phyloP scores from a whole-genome alignment of 1,139 yeast species.

The Candida tunisiensis region DNA sequence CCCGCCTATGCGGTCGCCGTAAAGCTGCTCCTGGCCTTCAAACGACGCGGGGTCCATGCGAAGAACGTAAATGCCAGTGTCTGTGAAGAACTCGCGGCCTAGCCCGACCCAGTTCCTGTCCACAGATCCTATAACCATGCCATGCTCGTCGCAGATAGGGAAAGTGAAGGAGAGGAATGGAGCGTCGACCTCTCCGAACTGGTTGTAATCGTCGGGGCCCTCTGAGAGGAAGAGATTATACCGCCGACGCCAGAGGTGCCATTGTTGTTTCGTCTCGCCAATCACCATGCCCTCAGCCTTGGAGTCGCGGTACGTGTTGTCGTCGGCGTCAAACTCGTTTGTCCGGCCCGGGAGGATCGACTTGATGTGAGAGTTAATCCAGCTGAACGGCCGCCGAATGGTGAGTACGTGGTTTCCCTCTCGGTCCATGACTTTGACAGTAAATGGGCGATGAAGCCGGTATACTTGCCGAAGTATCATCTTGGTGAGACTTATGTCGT shows the following conservation, averaged over 20 bases:
- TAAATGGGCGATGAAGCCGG: slow-evolving; percentile 73
- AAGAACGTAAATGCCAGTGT: slow-evolving; percentile 80
- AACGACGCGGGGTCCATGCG: slow-evolving; percentile 54
- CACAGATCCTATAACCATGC: slow-evolving; percentile 52
- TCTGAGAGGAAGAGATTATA: slow-evolving; percentile 46
- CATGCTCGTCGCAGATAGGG: slow-evolving; percentile 46
- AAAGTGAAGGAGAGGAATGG: slow-evolving; percentile 79
- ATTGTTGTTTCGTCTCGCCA: slow-evolving; percentile 80
- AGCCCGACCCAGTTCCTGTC: slow-evolving; percentile 93
- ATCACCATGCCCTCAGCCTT: slow-evolving; percentile 27
- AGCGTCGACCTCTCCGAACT: slow-evolving; percentile 76
- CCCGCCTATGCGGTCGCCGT: slow-evolving; percentile 4
- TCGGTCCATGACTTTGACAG: slow-evolving; percentile 62
- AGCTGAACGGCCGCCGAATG: slow-evolving; percentile 56
- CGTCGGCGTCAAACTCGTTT: slow-evolving; percentile 18
- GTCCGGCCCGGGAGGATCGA: slow-evolving; percentile 44
- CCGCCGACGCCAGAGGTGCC: slow-evolving; percentile 88
- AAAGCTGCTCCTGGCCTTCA: slow-evolving; percentile 21
- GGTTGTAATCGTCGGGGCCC: slow-evolving; percentile 30
- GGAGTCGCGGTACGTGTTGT: slow-evolving; percentile 15
- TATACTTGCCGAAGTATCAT: slow-evolving; percentile 67
- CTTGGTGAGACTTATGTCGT: slow-evolving; percentile 54
- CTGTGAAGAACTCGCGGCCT: slow-evolving; percentile 84
- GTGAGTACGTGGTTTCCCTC: slow-evolving; percentile 55
- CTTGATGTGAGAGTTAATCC: slow-evolving; percentile 77